phyloP scores from a whole-genome alignment of 139 green algal species.

The Picochlorum sp. region DNA sequence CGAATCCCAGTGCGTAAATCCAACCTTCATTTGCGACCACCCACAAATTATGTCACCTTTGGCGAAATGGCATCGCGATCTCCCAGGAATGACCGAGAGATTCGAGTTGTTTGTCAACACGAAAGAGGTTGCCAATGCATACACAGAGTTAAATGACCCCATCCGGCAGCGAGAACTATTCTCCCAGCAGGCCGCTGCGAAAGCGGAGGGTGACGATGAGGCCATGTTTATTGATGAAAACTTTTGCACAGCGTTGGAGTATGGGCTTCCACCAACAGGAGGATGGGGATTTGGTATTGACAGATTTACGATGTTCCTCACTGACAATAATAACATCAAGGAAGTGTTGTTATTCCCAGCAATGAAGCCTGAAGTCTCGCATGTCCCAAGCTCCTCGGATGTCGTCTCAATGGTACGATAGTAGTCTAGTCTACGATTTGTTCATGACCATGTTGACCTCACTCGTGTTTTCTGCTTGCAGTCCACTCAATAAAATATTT shows the following conservation, averaged over 20 bases:
- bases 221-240: constrained; percentile 95
- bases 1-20: constrained; percentile 88
- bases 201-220: constrained; percentile 88
- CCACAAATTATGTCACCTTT: constrained; percentile 98
- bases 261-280: constrained; percentile 93
- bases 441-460: neutral
- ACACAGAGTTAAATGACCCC: constrained; percentile 99
- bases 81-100: constrained; percentile 87
- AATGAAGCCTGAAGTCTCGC: constrained; percentile 89
- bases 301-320: constrained; percentile 95
- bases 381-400: neutral
- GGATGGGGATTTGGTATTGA: constrained; percentile 98
- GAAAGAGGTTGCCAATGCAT: constrained; percentile 94
- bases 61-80: constrained; percentile 88
- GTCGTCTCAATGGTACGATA: constrained; percentile 1
- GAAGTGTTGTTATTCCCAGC: constrained; percentile 96
- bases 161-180: constrained; percentile 92
- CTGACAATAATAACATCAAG: constrained; percentile 97
- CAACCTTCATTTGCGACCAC: constrained; percentile 98
- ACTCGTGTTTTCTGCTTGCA: neutral
- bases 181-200: constrained; percentile 69
- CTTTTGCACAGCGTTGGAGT: constrained; percentile 96
- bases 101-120: constrained; percentile 99
- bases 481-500: neutral
- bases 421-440: neutral